Percentiles rank a stretch among this genome's conserved stretches.
phyloP scores from a whole-genome alignment of 345 rosid species.

The Pugionium cornutum region DNA sequence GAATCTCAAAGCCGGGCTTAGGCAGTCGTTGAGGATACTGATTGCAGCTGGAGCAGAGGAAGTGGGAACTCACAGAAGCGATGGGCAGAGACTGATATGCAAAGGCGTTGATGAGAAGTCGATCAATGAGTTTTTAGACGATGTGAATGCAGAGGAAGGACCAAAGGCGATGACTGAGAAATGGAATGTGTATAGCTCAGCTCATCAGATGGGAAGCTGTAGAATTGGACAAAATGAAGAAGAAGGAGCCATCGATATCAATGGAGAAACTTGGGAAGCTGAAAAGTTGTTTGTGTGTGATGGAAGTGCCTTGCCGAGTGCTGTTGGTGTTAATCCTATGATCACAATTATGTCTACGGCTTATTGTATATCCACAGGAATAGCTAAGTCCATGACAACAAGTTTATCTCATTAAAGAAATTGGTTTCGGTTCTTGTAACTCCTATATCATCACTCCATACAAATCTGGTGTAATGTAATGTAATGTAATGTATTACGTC shows the following conservation, averaged over 20 bases:
- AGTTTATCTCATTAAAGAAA: constrained; percentile 13
- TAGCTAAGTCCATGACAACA: constrained; percentile 42
- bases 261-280: constrained; percentile 69
- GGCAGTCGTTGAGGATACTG: constrained; percentile 55
- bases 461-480: too few relatives aligned
- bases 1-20: constrained; percentile 50
- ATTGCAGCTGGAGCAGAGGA: constrained; percentile 69
- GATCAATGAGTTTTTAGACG: constrained; percentile 51
- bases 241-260: constrained; percentile 55
- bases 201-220: constrained; percentile 76
- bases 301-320: constrained; percentile 61
- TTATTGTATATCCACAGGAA: constrained; percentile 54
- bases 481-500: too few relatives aligned
- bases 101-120: constrained; percentile 45
- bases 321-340: constrained; percentile 75
- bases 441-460: too few relatives aligned
- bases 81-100: constrained; percentile 52
- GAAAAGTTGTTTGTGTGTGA: constrained; percentile 58
- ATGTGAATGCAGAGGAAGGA: constrained; percentile 42
- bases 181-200: constrained; percentile 48
- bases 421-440: neutral
- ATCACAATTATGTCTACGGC: constrained; percentile 71
- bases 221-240: constrained; percentile 53
- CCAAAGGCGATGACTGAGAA: constrained; percentile 39
- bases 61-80: constrained; percentile 64